Evolutionary conservation across 129 eudicot species (phyloP), one percentile per base, ranked within the genome.

Genomic region (Flaveria bidentis): DNA sequence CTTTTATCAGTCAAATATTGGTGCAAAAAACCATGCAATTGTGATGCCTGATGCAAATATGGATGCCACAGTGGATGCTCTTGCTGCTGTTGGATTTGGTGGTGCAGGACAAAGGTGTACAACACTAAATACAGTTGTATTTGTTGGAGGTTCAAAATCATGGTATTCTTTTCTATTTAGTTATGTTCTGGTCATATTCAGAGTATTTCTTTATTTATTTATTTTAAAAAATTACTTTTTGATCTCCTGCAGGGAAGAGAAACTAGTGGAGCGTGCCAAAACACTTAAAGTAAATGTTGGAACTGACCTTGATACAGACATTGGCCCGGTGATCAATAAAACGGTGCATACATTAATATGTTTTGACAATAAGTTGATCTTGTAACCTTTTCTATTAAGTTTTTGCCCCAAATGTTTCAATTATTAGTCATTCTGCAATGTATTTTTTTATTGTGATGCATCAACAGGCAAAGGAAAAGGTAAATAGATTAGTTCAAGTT

Each of bases 91-190:
- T 68, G 97, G 98, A 64, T 93, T 90, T 74, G 96, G 98, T 72
- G 92, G 91, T 30, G 96, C 98, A n/a, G 98, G 97, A 71, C 97
- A 93, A 84, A 86, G 92, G 68, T 93, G 98, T 83, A 80, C 88
- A 78, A 85, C 97, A 44, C 77, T 92, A 68, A 90, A 91, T 86
- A 86, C 88, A 1, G 92, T 89, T 55, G 88, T 92, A 66, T 92
- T 92, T 86, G 98, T 89, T 77, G 98, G 98, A 53, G 87, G 88
- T 85, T 84, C 93, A 76, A 90, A 85, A 82, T 11, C 81, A 62
- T 92, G 98, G 98, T 92, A 92, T 75, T 36, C 20, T 28, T 5
- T 49, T 58, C 26, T 42, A 20, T 64, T 62, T 62, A 10, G 16
- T 14, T 76, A 30, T 63, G 69, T 14, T 30, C 18, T 5, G 15